Conservation (phyloP, 164 flowering plant species). For the Vitis cinerea region DNA sequence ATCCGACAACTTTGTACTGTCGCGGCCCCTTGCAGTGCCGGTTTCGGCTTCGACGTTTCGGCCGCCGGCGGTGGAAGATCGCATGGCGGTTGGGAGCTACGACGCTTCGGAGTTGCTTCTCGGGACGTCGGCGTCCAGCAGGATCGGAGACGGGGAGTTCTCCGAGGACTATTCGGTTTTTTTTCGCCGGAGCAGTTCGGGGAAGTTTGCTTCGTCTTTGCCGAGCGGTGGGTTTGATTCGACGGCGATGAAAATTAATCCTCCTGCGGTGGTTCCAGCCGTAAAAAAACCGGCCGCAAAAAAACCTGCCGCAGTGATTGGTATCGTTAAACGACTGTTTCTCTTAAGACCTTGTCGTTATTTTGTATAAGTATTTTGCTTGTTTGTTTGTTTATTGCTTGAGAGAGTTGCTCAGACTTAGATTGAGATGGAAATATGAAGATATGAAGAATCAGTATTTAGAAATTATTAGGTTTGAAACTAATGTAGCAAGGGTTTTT, state of each 20-base stretch:
- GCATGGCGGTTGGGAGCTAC: conserved; percentile 54
- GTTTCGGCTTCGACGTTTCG: conserved; percentile 29
- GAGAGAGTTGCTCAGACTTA: too few species aligned
- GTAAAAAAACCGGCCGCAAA: conserved; percentile 1
- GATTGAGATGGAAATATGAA: too few species aligned
- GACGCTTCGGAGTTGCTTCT: conserved; percentile 54
- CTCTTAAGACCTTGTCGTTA: background rate
- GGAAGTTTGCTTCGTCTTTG: conserved; percentile 44
- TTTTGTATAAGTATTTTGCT: background rate
- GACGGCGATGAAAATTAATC: conserved; percentile 21
- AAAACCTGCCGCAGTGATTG: conserved; percentile 8
- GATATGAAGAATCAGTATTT: too few species aligned
- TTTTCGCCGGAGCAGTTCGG: conserved; percentile 30
- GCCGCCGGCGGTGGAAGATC: conserved; percentile 27
- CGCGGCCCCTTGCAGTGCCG: conserved; percentile 34
- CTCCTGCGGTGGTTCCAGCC: conserved; percentile 8
- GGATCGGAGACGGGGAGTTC: conserved; percentile 34
- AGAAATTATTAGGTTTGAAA: too few species aligned
- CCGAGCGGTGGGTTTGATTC: conserved; percentile 54
- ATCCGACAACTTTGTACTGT: conserved; percentile 32
- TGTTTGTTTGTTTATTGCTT: background rate
- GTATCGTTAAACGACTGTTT: background rate
- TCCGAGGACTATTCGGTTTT: conserved; percentile 43
- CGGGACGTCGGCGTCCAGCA: conserved; percentile 36
- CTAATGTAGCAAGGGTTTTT: too few species aligned